A percentile compares a stretch with the other conserved stretches of the same genome.
Evolutionary conservation across 208 protist species (phyloP).

Genomic region (Leishmania mexicana): DNA sequence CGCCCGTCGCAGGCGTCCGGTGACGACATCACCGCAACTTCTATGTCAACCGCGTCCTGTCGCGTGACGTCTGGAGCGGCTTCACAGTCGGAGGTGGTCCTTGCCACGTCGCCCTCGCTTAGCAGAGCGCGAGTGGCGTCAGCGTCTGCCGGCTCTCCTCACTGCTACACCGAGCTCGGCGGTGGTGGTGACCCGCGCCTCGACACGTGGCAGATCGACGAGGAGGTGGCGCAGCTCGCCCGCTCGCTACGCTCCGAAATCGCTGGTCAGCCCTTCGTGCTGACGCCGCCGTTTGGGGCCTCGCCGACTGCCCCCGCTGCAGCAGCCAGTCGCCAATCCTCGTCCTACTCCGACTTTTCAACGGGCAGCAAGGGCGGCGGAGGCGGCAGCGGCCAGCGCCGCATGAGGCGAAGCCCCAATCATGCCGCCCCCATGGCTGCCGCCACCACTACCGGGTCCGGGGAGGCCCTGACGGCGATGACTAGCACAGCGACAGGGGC

Average conservation of each 20-base stretch:
- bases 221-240: constrained; percentile 28
- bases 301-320: not conserved
- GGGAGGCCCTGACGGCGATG: not conserved
- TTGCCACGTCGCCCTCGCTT: not conserved
- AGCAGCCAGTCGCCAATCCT: not conserved
- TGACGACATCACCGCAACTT: not conserved
- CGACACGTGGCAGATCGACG: not conserved
- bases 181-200: not conserved
- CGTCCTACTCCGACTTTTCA: constrained; percentile 1
- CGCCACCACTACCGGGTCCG: not conserved
- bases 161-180: not conserved
- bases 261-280: constrained; percentile 26
- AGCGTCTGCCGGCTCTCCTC: not conserved
- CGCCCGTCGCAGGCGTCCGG: not conserved
- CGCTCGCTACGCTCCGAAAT: constrained; percentile 33
- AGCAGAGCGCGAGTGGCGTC: not conserved
- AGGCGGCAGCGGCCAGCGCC: not conserved
- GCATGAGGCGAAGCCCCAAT: not conserved
- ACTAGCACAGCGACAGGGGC: not conserved
- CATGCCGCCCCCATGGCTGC: not conserved
- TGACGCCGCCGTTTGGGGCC: constrained; percentile 2
- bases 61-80: not conserved
- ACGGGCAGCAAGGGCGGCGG: not conserved
- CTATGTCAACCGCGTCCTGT: not conserved
- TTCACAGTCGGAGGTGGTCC: not conserved